A percentile compares a stretch with the other conserved stretches of the same genome.
phyloP scores from a whole-genome alignment of 1,284 basidiomycete species.

The Erythrobasidium hasegawianum region DNA sequence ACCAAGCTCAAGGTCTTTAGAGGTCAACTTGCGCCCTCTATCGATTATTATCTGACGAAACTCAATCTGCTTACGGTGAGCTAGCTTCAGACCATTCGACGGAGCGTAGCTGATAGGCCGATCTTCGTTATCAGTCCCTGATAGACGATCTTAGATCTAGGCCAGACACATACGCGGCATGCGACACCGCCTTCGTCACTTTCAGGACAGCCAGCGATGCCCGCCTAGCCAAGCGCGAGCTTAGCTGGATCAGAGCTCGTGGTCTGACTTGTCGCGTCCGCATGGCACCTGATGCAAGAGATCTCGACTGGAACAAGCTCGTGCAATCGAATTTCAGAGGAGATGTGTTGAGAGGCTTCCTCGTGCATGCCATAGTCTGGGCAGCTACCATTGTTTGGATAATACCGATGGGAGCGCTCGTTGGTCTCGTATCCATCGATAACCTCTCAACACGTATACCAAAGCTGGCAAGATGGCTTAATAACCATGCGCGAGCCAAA shows the following conservation, averaged over 20 bases:
- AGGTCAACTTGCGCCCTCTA: conserved; percentile 72
- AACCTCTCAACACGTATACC: conserved; percentile 35
- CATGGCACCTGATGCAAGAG: conserved; percentile 76
- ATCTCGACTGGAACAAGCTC: conserved; percentile 77
- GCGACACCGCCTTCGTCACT: conserved; percentile 84
- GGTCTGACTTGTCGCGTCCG: conserved; percentile 68
- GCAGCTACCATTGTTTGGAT: conserved; percentile 81
- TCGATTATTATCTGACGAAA: conserved; percentile 87
- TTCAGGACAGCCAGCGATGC: conserved; percentile 70
- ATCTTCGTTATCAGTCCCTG: conserved; percentile 56
- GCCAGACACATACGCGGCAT: conserved; percentile 62
- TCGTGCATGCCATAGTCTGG: conserved; percentile 56
- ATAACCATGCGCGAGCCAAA: conserved; percentile 60
- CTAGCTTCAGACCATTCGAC: neutral
- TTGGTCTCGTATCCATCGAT: conserved; percentile 45
- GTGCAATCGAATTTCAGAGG: conserved; percentile 70
- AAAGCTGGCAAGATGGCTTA: conserved; percentile 60
- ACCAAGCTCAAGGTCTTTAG: conserved; percentile 69
- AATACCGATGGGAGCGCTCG: conserved; percentile 40
- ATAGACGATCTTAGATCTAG: conserved; percentile 72
- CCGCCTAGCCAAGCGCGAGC: conserved; percentile 57
- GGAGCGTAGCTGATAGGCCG: neutral
- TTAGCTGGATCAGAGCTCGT: conserved; percentile 71
- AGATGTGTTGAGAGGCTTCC: conserved; percentile 52
- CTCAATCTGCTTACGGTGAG: conserved; percentile 60